Base-by-base conservation (phyloP, 352 stramenopile species). In the Phytophthora agathidicida region DNA sequence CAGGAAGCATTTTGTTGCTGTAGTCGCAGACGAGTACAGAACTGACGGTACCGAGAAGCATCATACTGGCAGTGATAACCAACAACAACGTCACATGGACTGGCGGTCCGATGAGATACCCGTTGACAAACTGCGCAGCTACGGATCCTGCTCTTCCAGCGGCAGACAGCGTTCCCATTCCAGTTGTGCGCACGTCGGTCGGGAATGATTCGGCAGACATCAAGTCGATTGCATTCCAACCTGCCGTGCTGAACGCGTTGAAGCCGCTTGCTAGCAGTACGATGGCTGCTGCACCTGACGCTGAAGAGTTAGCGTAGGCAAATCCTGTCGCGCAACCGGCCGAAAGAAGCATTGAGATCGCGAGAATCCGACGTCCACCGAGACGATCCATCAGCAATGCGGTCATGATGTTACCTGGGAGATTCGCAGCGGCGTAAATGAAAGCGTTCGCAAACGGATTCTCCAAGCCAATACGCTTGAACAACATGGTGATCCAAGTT, bases 401-500 rank as follows among this genome's bases (percentile, higher is more conserved):
- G 28, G 82, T 91, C 42, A 96, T 70, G 6, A 98, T 38, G 60
- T 98, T 98, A 8, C 93, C 93, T 6, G 93, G 93, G 2, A 98
- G 75, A 55, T 96, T 98, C 7, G 88, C 85, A 11, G 80, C 73
- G 9, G 93, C 91, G 68, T 97, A 98, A 23, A 98, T 86, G 55
- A 98, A 93, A 26, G 91, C 87, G 68, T 98, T 97, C 14, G 86
- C 85, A 54, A 98, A 98, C 13, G 83, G 80, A 51, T 97, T 68
- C 44, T 93, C 85, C 6, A 97, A 72, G 7, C 94, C 61, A 44
- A 98, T 89, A n/a, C 75, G 75, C 50, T 94, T 88, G 72, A 98
- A 98, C 2, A 98, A 62, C 46, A 88, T 88, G 6, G 96, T 97
- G 63, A 98, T 98, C 93, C 93, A 98, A 48, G 91, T 97, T 6